Evolutionary conservation across 108 stramenopile species (phyloP), one percentile per base, ranked within the genome.

Genomic region (Skeletonema potamos): DNA sequence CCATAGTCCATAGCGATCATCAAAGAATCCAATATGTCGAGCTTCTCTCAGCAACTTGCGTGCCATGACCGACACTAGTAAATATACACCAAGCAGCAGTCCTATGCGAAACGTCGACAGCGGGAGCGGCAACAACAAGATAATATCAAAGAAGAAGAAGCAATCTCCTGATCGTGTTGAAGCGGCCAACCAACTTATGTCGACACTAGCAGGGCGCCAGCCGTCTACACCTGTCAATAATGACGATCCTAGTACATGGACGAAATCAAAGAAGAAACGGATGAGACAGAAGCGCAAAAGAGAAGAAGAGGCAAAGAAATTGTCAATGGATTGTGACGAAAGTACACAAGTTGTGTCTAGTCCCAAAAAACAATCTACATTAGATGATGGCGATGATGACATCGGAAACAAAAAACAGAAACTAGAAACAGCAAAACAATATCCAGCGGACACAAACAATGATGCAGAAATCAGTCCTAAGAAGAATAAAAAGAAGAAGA

Each of bases 251-350:
- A 65, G 48, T 64, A 64, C 54, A 9, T 81, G 80, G 80, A 71
- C 43, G 43, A 81, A 81, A 39, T 81, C 80, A 6, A 81, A 81
- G 43, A 81, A 65, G 64, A 76, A 72, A 29, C 24, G 80, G 11
- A 81, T 81, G 80, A 54, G 71, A 36, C 28, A 28, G 20, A 77
- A 77, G 55, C 74, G 70, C 9, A 81, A 72, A 37, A 75, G 70
- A 62, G 74, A 72, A n/a, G 79, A 58, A 43, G 15, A n/a, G 4
- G 48, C 48, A 51, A 73, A 39, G 72, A 69, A 58, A 27, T 27
- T 64, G 58, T 0, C 18, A 22, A 30, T 39, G 32, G 37, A 24
- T 18, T 36, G 18, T 37, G 33, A 10, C 7, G 37, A 58, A 30
- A 24, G 12, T 24, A 58, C 18, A 18, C 28, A 10, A 29, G 28